Evolutionary conservation across 2,329 filamentous ascomycete species (phyloP), one percentile per base, ranked within the genome.

Genomic region (Arthrobotrys conoides): DNA sequence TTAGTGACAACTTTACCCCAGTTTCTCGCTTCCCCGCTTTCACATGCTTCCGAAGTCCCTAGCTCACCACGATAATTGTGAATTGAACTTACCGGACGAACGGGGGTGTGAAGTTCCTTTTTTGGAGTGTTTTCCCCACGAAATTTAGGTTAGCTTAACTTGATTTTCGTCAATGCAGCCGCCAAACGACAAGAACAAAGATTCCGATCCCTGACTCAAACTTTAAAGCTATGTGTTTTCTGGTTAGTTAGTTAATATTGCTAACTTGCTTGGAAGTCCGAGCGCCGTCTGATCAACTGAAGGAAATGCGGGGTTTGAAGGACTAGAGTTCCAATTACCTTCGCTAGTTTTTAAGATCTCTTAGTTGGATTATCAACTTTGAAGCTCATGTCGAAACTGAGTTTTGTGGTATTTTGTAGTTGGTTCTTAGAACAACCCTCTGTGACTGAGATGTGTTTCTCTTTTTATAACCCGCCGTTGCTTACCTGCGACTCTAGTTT

Each of bases 1-100:
- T 10, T 16, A n/a, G 22, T 51, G 16, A 8, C 48, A 59, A 16
- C 12, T 4, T 44, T 59, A 14, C n/a, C 57, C 57, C 57, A 44
- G 57, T 8, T 61, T 41, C 20, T 61, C 57, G 57, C 57, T 61
- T 61, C 57, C 57, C 57, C 57, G 57, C 57, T 61, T 61, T 61
- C 57, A 61, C 57, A 61, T 61, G 57, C 57, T 61, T 61, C 57
- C 57, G 57, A 61, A 59, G 18, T 20, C 22, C 20, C 12, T 33
- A 30, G 51, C 24, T n/a, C 24, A 24, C 16, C 33, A 46, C 44
- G 44, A 46, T 46, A 46, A 46, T 59, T 41, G 3, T 59, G 44
- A 16, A 46, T 5, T 46, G 44, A n/a, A 4, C n/a, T 46, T 46
- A 20, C 57, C 57, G 57, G 33, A 44, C 57, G 33, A 61, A 30